Base-by-base conservation (phyloP, 2,329 filamentous ascomycete genomes). In the Pyricularia pennisetigena region DNA sequence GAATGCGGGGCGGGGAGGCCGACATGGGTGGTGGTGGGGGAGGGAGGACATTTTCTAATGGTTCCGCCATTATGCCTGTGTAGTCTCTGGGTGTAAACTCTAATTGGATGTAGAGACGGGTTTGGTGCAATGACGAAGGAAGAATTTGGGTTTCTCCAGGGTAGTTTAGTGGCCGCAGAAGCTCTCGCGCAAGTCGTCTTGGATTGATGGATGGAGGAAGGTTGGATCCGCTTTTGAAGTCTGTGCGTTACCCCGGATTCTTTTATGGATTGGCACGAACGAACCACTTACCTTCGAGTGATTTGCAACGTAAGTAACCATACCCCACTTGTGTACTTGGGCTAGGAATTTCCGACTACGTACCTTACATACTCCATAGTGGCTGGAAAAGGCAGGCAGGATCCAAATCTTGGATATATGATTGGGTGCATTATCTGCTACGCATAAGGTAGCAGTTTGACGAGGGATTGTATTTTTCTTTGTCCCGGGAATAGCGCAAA, bases 1-100 rank as follows among this genome's bases (percentile, higher is more conserved):
- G 83, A 74, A 96, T 87, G 66, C 89, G 87, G 3, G 88, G 86
- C 28, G 86, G 83, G 35, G 75, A 79, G 6, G 78, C 75, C 3
- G 85, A 85, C 75, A 80, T 78, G 62, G 79, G 75, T 9, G 82
- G 81, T 64, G 78, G 80, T 10, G 79, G 74, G 4, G 77, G 79
- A 5, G 79, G 74, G 68, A 73, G 70, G 69, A 78, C 71, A 28
- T 57, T 67, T 29, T 70, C 64, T 32, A 5, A 8, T 41, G 29
- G 32, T 32, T 66, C 64, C 10, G 30, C 64, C 64, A 66, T 66
- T 26, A 2, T 30, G 35, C 23, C 9, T 61, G 23, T 61, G 57
- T n/a, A 2, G n/a, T 16, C 14, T 61, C 2, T 4, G 16, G 23
- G 24, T 6, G 12, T 8, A 28, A 28, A 9, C 12, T 24, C 24